Conservation (phyloP, 495 filamentous ascomycete species). For the Trichoderma virens region DNA sequence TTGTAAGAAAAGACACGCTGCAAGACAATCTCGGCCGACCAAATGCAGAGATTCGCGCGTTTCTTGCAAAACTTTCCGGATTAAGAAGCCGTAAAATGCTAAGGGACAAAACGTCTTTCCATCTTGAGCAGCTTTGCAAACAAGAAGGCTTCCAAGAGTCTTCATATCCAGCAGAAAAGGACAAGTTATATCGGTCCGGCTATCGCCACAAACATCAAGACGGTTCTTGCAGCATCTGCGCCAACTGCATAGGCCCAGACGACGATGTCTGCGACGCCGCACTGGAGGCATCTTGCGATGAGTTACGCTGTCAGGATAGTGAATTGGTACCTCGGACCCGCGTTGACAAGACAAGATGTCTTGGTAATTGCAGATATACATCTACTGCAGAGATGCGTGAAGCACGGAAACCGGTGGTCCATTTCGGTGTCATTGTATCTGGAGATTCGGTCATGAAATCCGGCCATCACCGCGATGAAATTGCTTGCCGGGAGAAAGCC, state of each 20-base stretch:
- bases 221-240: background rate
- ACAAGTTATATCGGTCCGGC: background rate
- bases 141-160: background rate
- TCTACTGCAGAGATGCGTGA: background rate
- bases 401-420: slow-evolving; percentile 11
- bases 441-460: slow-evolving; percentile 28
- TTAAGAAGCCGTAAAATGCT: background rate
- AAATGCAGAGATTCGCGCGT: background rate
- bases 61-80: background rate
- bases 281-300: background rate
- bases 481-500: slow-evolving; percentile 14
- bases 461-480: slow-evolving; percentile 20
- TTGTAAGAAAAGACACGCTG: background rate
- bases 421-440: slow-evolving; percentile 22
- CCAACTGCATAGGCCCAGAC: background rate
- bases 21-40: background rate
- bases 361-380: background rate
- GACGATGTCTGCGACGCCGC: background rate
- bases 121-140: background rate
- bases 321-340: background rate
- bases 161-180: background rate
- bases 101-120: background rate
- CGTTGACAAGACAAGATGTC: background rate
- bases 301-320: background rate
- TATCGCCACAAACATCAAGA: background rate